Evolutionary conservation across 805 yeast species (phyloP).

Genomic region (Saccharomyces cerevisiae): DNA sequence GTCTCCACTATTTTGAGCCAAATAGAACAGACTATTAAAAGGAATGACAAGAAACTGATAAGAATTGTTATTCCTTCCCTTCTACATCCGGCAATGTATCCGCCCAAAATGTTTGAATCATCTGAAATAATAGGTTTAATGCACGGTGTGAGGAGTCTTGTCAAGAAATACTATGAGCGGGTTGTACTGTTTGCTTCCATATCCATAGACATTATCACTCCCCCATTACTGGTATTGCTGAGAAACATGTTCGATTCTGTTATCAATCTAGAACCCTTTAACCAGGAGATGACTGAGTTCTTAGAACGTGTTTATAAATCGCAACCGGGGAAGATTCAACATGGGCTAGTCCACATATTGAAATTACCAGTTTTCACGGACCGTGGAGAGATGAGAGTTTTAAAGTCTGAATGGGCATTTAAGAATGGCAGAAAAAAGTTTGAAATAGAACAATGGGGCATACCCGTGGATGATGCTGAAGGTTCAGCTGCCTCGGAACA

Average conservation of each 20-base stretch:
- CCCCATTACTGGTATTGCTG: constrained; percentile 39
- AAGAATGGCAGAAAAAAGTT: constrained; percentile 74
- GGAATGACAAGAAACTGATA: constrained; percentile 41
- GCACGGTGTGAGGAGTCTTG: constrained; percentile 47
- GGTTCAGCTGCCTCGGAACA: constrained; percentile 17
- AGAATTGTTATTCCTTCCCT: constrained; percentile 71
- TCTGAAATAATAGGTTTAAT: constrained; percentile 50
- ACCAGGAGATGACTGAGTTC: constrained; percentile 57
- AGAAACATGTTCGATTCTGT: constrained; percentile 62
- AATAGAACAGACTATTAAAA: constrained; percentile 37
- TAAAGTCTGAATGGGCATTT: constrained; percentile 74
- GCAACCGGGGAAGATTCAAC: constrained; percentile 64
- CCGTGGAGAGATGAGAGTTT: constrained; percentile 69
- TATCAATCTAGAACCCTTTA: constrained; percentile 72
- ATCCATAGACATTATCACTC: constrained; percentile 55
- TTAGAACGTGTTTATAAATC: constrained; percentile 59
- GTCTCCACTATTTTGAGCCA: constrained; percentile 31
- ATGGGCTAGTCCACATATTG: constrained; percentile 72
- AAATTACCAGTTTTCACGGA: constrained; percentile 62
- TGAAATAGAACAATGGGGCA: constrained; percentile 92
- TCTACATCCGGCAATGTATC: constrained; percentile 68
- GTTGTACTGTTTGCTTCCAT: constrained; percentile 48
- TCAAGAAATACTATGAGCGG: constrained; percentile 38
- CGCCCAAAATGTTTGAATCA: constrained; percentile 41
- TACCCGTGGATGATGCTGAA: constrained; percentile 85